phyloP scores from a whole-genome alignment of 306 rosid species.

The Delonix regia region DNA sequence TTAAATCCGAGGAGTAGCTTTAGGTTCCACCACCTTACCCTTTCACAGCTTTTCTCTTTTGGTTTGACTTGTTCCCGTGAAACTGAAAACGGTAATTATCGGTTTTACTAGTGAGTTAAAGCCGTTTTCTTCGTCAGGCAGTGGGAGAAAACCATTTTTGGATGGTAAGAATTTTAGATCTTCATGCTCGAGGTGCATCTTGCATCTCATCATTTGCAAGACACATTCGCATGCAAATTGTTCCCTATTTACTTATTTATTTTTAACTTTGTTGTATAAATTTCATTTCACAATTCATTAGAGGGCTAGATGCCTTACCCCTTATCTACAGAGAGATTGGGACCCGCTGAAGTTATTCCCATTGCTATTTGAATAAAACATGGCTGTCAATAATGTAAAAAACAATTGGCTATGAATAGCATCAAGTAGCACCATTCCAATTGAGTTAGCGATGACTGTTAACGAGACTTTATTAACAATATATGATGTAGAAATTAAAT shows the following conservation, averaged over 20 bases:
- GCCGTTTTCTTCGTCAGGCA: conserved; percentile 12
- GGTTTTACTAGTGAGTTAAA: background rate
- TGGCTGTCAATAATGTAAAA: conserved; percentile 1
- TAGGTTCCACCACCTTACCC: conserved; percentile 8
- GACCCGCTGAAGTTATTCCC: conserved; percentile 18
- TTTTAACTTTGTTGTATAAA: background rate
- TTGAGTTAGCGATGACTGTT: background rate
- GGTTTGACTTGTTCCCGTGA: conserved; percentile 19
- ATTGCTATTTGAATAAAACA: background rate
- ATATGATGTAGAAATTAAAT: conserved; percentile 1
- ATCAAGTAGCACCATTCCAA: background rate
- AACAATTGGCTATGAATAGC: background rate
- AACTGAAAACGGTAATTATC: conserved; percentile 25
- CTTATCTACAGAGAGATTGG: conserved; percentile 25
- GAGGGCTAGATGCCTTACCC: background rate
- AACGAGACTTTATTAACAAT: background rate
- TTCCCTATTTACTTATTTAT: background rate
- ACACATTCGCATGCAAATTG: background rate
- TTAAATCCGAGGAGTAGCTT: background rate
- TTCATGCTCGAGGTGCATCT: background rate
- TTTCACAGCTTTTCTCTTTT: conserved; percentile 16
- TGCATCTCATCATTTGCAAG: conserved; percentile 4
- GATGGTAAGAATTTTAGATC: conserved; percentile 25
- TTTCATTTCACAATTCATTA: conserved; percentile 2
- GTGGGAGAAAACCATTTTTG: conserved; percentile 17